These are phyloP conservation scores for Nymphaea thermarum DNA, from an alignment of 164 flowering plant genomes.

Conservation along the genomic window DNA sequence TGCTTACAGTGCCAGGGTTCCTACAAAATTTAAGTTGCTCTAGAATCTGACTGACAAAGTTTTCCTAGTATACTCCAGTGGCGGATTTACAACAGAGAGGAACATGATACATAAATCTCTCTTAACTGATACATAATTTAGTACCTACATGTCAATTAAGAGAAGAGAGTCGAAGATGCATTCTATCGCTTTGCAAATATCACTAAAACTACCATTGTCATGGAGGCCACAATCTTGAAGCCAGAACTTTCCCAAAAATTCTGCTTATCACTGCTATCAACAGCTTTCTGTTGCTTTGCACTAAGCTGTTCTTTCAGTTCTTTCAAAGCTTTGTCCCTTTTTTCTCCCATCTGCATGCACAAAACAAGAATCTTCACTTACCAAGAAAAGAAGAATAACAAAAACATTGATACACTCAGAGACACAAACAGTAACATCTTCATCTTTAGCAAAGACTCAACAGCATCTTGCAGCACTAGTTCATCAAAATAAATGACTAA, in stretches of 20 bases:
- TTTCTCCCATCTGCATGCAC: constrained; percentile 63
- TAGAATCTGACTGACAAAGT: too few relatives aligned
- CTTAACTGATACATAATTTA: neutral
- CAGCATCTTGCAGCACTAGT: too few relatives aligned
- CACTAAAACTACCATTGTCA: constrained; percentile 84
- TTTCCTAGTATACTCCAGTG: too few relatives aligned
- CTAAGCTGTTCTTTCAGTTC: constrained; percentile 74
- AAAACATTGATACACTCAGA: neutral
- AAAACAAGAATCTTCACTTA: neutral
- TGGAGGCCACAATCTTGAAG: constrained; percentile 72
- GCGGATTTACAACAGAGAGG: neutral
- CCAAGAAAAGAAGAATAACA: too few relatives aligned
- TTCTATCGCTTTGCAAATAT: constrained; percentile 63
- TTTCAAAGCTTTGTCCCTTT: constrained; percentile 71
- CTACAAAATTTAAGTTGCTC: too few relatives aligned
- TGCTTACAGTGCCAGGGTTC: too few relatives aligned
- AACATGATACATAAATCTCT: neutral
- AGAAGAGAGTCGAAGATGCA: neutral
- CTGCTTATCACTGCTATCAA: constrained; percentile 27
- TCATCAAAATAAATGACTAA: too few relatives aligned
- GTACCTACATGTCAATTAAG: neutral
- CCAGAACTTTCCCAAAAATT: constrained; percentile 83
- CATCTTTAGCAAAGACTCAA: too few relatives aligned
- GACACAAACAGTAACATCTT: too few relatives aligned
- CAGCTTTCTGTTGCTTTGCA: constrained; percentile 26